Percentiles rank a stretch among this genome's conserved stretches.
Evolutionary conservation across 2,329 filamentous ascomycete species (phyloP).

Genomic region (Alternaria viburni): DNA sequence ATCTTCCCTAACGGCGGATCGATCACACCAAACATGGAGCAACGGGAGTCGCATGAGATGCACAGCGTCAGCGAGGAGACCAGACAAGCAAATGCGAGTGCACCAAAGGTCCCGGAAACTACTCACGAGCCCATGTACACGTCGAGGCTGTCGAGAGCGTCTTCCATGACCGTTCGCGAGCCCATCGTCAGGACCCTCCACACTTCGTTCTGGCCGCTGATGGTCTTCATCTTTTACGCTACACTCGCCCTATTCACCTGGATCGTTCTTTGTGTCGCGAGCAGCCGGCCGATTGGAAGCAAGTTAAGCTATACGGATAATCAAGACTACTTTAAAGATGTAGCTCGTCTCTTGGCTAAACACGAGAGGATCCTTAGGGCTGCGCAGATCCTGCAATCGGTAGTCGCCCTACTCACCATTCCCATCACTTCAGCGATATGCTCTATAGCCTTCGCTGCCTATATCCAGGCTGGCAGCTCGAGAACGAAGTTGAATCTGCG

Average conservation of each 20-base stretch:
- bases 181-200: neutral
- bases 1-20: neutral
- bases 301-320: neutral
- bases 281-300: neutral
- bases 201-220: neutral
- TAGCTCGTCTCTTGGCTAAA: neutral
- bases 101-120: neutral
- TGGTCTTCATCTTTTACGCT: neutral
- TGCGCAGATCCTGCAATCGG: neutral
- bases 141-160: neutral
- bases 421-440: neutral
- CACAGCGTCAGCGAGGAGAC: neutral
- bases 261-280: neutral
- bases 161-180: neutral
- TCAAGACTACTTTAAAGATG: neutral
- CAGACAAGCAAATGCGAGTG: neutral
- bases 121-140: neutral
- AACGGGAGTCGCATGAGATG: neutral
- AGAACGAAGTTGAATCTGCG: neutral
- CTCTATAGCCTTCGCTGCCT: neutral
- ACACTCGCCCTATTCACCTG: neutral
- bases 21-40: neutral
- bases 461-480: neutral
- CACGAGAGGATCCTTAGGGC: neutral
- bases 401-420: neutral